Conservation (phyloP, 2,329 filamentous ascomycete genomes). For the Phialophora tarda region DNA sequence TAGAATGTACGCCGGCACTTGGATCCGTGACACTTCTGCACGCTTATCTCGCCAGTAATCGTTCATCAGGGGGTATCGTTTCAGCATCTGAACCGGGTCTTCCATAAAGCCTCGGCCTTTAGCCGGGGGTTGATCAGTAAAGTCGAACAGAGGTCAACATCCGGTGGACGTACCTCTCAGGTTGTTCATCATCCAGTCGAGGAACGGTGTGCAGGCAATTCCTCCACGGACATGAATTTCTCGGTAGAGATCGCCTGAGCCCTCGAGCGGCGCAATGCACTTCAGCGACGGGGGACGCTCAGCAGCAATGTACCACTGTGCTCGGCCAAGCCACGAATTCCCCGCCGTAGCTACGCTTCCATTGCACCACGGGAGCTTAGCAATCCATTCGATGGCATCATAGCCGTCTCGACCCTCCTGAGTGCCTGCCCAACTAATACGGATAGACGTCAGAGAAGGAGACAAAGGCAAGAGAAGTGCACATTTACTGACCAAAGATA, state of each 20-base stretch:
- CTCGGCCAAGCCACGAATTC: constrained; percentile 52
- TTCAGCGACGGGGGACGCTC: constrained; percentile 50
- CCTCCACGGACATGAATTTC: constrained; percentile 56
- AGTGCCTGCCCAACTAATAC: not conserved
- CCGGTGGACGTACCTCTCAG: too few relatives aligned
- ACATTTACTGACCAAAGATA: constrained; percentile 36
- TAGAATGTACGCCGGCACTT: constrained; percentile 46
- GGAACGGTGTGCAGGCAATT: not conserved
- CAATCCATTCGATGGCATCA: constrained; percentile 53
- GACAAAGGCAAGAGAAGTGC: not conserved
- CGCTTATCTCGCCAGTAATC: constrained; percentile 50
- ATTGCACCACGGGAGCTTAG: constrained; percentile 53
- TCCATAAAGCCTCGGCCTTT: not conserved
- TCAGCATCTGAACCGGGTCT: constrained; percentile 45
- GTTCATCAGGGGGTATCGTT: constrained; percentile 44
- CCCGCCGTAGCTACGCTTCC: constrained; percentile 53
- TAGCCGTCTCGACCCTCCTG: constrained; percentile 46
- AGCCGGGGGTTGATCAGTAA: not conserved
- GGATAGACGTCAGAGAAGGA: not conserved
- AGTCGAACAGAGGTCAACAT: not conserved
- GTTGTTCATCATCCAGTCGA: constrained; percentile 1
- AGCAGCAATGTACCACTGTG: constrained; percentile 53
- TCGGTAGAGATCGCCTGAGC: constrained; percentile 54
- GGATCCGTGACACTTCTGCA: constrained; percentile 46
- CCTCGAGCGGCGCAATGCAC: constrained; percentile 57